phyloP scores from a whole-genome alignment of 108 stramenopile species.

The Aurantiochytrium sp. region DNA sequence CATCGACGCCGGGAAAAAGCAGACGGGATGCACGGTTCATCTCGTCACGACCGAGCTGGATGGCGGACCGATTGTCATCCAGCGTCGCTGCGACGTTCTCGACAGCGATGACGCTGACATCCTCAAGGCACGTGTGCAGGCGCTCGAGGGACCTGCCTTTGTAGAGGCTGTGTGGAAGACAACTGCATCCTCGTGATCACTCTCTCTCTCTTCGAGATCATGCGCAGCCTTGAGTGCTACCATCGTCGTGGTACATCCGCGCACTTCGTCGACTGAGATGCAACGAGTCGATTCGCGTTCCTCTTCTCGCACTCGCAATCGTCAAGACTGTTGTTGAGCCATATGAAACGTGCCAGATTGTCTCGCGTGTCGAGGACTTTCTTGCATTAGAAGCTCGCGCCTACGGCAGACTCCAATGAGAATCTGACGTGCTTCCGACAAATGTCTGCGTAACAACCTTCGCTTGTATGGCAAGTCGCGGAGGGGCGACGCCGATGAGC shows the following conservation, averaged over 20 bases:
- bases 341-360: too few species aligned
- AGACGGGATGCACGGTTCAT: constrained; percentile 96
- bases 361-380: too few species aligned
- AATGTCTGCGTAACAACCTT: neutral
- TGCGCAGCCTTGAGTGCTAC: too few species aligned
- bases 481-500: neutral
- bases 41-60: constrained; percentile 93
- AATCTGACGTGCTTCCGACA: neutral
- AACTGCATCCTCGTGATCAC: neutral
- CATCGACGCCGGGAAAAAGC: constrained; percentile 75
- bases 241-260: too few species aligned
- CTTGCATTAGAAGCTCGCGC: neutral
- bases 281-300: too few species aligned
- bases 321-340: too few species aligned
- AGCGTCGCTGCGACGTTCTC: constrained; percentile 63
- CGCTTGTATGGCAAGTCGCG: neutral
- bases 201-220: too few species aligned
- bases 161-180: constrained; percentile 69
- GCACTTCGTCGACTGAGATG: too few species aligned
- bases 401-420: neutral
- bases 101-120: constrained; percentile 77
- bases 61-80: constrained; percentile 87
- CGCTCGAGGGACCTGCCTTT: constrained; percentile 87
- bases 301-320: too few species aligned
- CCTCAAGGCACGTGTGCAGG: constrained; percentile 88